phyloP scores from a whole-genome alignment of 805 yeast species.

The Candida tallmaniae region DNA sequence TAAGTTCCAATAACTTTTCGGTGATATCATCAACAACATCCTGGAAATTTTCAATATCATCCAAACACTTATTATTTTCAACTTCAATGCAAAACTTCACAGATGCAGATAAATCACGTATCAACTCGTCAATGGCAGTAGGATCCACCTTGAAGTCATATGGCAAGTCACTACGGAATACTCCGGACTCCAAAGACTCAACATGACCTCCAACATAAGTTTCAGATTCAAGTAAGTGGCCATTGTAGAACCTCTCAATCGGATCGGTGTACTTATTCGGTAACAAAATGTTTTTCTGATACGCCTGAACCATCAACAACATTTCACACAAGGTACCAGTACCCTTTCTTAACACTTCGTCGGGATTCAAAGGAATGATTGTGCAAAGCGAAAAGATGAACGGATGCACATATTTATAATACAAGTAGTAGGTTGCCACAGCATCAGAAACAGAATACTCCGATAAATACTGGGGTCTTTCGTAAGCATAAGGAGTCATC shows the following conservation, averaged over 20 bases:
- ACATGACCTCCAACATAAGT: constrained; percentile 99
- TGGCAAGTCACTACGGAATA: constrained; percentile 83
- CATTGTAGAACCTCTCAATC: constrained; percentile 89
- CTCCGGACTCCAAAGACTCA: constrained; percentile 96
- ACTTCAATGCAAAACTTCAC: constrained; percentile 78
- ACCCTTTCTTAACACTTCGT: constrained; percentile 92
- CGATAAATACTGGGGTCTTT: constrained; percentile 85
- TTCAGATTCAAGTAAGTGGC: constrained; percentile 89
- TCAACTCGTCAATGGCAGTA: constrained; percentile 72
- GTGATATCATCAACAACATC: constrained; percentile 63
- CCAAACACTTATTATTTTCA: constrained; percentile 69
- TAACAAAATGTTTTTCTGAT: constrained; percentile 63
- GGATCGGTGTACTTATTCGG: constrained; percentile 96
- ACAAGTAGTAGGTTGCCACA: constrained; percentile 93
- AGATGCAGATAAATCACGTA: constrained; percentile 70
- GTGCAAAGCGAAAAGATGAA: constrained; percentile 94
- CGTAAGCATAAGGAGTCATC: constrained; percentile 97
- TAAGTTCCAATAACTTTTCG: constrained; percentile 51
- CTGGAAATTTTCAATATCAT: constrained; percentile 75
- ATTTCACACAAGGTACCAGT: constrained; percentile 98
- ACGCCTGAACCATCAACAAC: constrained; percentile 96
- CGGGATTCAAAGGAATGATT: constrained; percentile 93
- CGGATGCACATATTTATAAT: constrained; percentile 96
- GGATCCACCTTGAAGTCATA: constrained; percentile 76
- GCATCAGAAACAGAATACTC: constrained; percentile 99